A percentile compares a stretch with the other conserved stretches of the same genome.
Evolutionary conservation across 148 eudicot species (phyloP).

Genomic region (Rhododendron griersonianum): DNA sequence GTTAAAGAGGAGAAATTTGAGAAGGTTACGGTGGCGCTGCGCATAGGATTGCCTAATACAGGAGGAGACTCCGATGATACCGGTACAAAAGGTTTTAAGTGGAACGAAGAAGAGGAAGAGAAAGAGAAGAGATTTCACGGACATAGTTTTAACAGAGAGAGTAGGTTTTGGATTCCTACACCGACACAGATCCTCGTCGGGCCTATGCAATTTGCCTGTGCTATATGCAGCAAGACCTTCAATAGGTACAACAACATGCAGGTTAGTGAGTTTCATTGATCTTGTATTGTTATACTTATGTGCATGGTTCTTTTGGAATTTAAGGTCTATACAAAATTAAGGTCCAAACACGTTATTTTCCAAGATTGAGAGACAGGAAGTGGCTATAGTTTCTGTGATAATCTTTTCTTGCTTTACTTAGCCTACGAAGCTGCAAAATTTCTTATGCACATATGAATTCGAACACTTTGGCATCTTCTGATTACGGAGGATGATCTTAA

Average conservation of each 20-base stretch:
- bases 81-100: slow-evolving; percentile 20
- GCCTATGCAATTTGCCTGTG: slow-evolving; percentile 65
- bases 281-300: background rate
- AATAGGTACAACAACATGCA: slow-evolving; percentile 72
- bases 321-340: no score
- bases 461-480: background rate
- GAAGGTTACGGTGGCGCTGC: slow-evolving; percentile 36
- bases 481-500: background rate
- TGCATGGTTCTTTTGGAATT: background rate
- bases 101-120: slow-evolving; percentile 16
- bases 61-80: background rate
- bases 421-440: background rate
- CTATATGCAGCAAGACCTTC: slow-evolving; percentile 65
- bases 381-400: background rate
- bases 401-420: background rate
- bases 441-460: background rate
- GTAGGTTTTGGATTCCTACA: slow-evolving; percentile 68
- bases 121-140: slow-evolving; percentile 18
- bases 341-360: background rate
- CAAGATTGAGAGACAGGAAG: background rate
- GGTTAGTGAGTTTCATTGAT: slow-evolving; percentile 26
- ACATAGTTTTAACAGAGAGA: slow-evolving; percentile 23
- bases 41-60: slow-evolving; percentile 48
- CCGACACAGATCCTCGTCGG: slow-evolving; percentile 54
- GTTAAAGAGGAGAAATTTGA: slow-evolving; percentile 23